Conservation (phyloP, 441 rosid species). For the Euphorbia celastroides region DNA sequence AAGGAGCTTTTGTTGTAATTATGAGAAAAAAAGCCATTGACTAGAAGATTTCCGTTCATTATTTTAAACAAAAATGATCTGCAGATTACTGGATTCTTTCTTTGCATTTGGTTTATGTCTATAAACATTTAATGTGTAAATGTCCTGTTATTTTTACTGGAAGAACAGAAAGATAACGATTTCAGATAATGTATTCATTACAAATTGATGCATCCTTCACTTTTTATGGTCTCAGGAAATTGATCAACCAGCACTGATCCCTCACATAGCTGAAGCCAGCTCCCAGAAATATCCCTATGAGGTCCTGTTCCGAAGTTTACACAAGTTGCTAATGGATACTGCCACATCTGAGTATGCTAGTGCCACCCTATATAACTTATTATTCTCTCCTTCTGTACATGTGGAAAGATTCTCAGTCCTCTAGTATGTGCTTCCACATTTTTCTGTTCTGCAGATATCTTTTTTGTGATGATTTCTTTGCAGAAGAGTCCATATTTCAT, state of each 20-base stretch:
- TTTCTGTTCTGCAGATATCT: conserved; percentile 59
- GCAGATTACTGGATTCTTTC: not conserved
- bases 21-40: not conserved
- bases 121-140: not conserved
- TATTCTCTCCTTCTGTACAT: conserved; percentile 19
- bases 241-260: conserved; percentile 97
- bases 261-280: conserved; percentile 99
- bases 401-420: not conserved
- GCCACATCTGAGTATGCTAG: conserved; percentile 94
- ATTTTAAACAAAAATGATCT: not conserved
- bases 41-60: not conserved
- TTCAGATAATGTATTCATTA: not conserved
- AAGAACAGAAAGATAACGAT: not conserved
- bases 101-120: not conserved
- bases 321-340: conserved; percentile 97
- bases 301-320: conserved; percentile 96
- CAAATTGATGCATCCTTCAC: conserved; percentile 5
- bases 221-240: conserved; percentile 64
- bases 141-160: not conserved
- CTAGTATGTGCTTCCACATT: not conserved
- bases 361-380: conserved; percentile 22
- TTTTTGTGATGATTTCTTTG: conserved; percentile 96
- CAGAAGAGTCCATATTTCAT: conserved; percentile 82
- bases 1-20: not conserved
- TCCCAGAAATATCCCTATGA: conserved; percentile 91